A percentile compares a stretch with the other conserved stretches of the same genome.
These are phyloP conservation scores for Fusarium globosum DNA, from an alignment of 2,329 filamentous ascomycete genomes.

Conservation along the genomic window DNA sequence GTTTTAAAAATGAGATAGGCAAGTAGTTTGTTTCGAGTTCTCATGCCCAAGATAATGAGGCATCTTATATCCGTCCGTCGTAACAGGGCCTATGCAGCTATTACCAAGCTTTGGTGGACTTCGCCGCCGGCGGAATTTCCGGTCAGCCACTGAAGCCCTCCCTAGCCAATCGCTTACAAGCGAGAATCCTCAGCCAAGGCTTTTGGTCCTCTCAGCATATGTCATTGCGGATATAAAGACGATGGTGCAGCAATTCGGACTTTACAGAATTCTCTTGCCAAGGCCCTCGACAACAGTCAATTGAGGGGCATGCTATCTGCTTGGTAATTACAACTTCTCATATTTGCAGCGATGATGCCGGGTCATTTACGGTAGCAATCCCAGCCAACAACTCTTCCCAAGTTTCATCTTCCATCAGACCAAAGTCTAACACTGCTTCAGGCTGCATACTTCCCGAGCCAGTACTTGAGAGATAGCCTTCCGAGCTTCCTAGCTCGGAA, in stretches of 20 bases:
- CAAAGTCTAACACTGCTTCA: neutral
- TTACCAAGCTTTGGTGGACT: neutral
- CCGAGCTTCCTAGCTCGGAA: neutral
- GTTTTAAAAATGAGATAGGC: no score
- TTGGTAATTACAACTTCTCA: neutral
- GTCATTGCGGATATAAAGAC: neutral
- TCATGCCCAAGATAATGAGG: neutral
- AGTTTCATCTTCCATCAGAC: neutral
- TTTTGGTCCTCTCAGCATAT: neutral
- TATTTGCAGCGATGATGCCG: neutral
- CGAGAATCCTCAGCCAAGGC: neutral
- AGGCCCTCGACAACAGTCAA: neutral
- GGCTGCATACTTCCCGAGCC: neutral
- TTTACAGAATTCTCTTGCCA: neutral
- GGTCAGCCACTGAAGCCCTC: neutral
- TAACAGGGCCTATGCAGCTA: no score
- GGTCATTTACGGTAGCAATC: neutral
- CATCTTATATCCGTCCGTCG: neutral
- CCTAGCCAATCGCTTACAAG: neutral
- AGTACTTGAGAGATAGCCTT: constrained; percentile 7
- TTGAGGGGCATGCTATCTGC: no score
- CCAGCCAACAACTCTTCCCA: constrained; percentile 14
- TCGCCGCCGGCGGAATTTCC: constrained; percentile 5
- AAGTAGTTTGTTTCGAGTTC: neutral
- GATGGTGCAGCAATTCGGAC: neutral